These are phyloP conservation scores for Verticillium dahliae DNA, from an alignment of 2,329 filamentous ascomycete genomes.

Conservation along the genomic window DNA sequence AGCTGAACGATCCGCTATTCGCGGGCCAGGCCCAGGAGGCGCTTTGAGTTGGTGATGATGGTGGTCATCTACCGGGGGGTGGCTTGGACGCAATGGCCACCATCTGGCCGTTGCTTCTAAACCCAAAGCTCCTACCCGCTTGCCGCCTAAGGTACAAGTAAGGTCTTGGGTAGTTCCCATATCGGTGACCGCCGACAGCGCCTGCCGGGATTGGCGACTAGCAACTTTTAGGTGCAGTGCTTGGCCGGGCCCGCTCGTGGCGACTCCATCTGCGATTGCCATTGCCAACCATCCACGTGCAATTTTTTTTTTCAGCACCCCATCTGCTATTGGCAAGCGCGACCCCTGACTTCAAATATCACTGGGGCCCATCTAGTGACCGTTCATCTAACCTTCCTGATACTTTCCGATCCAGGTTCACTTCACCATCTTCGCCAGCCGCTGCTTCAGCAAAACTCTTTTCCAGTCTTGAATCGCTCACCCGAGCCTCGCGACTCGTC, in stretches of 20 bases:
- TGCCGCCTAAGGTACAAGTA: too few species aligned
- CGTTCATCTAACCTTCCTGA: background rate
- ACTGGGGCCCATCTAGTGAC: background rate
- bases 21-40: background rate
- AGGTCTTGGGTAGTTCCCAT: too few species aligned
- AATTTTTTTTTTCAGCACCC: conserved; percentile 1
- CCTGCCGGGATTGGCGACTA: background rate
- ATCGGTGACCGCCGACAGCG: background rate
- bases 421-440: background rate
- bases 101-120: background rate
- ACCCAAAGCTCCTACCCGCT: background rate
- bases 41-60: background rate
- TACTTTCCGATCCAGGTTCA: background rate
- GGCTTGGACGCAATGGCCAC: background rate
- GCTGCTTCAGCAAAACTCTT: background rate
- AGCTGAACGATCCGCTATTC: background rate
- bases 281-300: background rate
- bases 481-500: background rate
- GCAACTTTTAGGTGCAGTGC: background rate
- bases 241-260: background rate
- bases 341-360: background rate
- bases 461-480: background rate
- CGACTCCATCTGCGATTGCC: background rate
- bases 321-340: background rate
- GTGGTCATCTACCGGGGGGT: background rate